These are phyloP conservation scores for Pseudocercospora vitis DNA, from an alignment of 2,329 filamentous ascomycete genomes.

Conservation along the genomic window DNA sequence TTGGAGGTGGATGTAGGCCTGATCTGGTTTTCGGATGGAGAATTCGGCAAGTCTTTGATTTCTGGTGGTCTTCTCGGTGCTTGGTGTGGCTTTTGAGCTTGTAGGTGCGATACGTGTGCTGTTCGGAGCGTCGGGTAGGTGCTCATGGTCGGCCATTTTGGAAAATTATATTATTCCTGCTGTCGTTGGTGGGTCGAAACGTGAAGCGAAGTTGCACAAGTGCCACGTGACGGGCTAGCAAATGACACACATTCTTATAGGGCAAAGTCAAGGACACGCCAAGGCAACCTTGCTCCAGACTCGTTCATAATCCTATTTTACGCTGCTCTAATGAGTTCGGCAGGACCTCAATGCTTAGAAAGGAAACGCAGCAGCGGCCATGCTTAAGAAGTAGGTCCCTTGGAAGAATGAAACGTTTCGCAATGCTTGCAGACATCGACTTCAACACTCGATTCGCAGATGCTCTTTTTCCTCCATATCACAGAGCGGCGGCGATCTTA, in stretches of 20 bases:
- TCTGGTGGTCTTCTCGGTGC: slow-evolving; percentile 23
- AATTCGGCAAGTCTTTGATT: slow-evolving; percentile 34
- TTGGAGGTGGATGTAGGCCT: slow-evolving; percentile 46
- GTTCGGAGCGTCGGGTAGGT: slow-evolving; percentile 16
- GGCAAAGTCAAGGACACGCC: background rate
- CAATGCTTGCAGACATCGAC: too few relatives aligned
- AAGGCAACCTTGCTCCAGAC: too few relatives aligned
- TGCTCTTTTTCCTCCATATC: too few relatives aligned
- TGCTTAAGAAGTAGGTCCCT: too few relatives aligned
- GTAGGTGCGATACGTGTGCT: slow-evolving; percentile 10
- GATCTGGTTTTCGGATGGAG: slow-evolving; percentile 42
- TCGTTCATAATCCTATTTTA: too few relatives aligned
- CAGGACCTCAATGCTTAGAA: too few relatives aligned
- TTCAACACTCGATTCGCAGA: too few relatives aligned
- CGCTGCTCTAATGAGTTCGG: too few relatives aligned
- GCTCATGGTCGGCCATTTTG: slow-evolving; percentile 15
- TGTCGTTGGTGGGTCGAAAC: background rate
- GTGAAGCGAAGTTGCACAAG: background rate
- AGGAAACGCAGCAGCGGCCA: too few relatives aligned
- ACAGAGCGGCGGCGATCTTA: too few relatives aligned
- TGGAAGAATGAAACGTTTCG: too few relatives aligned
- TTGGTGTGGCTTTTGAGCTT: slow-evolving; percentile 9
- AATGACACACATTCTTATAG: background rate
- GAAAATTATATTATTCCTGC: background rate
- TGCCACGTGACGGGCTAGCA: background rate